Evolutionary conservation across 805 yeast species (phyloP).

Genomic region (Lipomyces lipofer): DNA sequence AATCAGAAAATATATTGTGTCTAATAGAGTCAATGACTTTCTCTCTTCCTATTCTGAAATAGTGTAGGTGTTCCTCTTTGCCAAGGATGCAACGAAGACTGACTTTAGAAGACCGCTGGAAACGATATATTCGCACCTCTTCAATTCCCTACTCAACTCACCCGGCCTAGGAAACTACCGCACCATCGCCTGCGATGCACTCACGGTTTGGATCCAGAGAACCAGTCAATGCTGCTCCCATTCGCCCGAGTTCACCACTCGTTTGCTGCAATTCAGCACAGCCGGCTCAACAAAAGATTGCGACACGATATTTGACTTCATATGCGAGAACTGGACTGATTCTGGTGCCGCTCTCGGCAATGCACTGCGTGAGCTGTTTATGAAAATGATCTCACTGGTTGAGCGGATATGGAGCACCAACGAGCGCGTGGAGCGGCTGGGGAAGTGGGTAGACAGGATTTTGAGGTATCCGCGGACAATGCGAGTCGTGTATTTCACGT

Average conservation of each 20-base stretch:
- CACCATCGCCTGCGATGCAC: slow-evolving; percentile 55
- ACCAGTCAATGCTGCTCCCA: slow-evolving; percentile 44
- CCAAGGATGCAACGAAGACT: too few species aligned
- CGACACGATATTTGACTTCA: slow-evolving; percentile 43
- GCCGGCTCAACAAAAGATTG: slow-evolving; percentile 19
- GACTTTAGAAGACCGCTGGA: slow-evolving; percentile 18
- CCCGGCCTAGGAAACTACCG: slow-evolving; percentile 44
- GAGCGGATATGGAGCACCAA: slow-evolving; percentile 34
- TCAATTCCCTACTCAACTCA: slow-evolving; percentile 39
- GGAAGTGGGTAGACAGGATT: slow-evolving; percentile 49
- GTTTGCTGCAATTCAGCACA: not conserved
- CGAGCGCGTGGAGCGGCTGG: slow-evolving; percentile 20
- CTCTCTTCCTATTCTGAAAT: not conserved
- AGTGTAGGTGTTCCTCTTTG: slow-evolving; percentile 14
- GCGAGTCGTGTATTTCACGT: slow-evolving; percentile 60
- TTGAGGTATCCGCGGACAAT: slow-evolving; percentile 51
- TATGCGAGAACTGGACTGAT: slow-evolving; percentile 69
- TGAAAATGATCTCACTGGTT: slow-evolving; percentile 51
- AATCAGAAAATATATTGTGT: slow-evolving; percentile 12
- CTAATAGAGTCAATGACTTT: slow-evolving; percentile 6
- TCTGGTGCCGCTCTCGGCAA: slow-evolving; percentile 70
- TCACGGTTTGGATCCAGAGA: slow-evolving; percentile 66
- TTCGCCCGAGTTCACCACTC: slow-evolving; percentile 12
- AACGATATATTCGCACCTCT: slow-evolving; percentile 37
- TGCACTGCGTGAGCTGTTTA: slow-evolving; percentile 62